Conservation (phyloP, 192 early-diverging fungal species). For the Phlyctochytrium planicorne region DNA sequence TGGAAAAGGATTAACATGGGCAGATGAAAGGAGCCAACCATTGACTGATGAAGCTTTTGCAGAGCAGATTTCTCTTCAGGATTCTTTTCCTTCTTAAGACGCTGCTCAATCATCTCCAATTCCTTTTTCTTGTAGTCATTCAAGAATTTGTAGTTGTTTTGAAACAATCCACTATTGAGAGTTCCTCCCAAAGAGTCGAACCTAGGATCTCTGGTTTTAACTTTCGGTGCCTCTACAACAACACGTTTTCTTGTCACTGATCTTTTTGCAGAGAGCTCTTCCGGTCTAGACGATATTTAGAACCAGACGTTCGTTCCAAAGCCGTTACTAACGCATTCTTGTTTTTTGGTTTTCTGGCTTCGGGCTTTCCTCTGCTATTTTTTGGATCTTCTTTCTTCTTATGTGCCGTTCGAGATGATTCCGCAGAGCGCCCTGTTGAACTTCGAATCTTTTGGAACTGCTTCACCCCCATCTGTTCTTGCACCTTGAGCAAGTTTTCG, state of each 20-base stretch:
- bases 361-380: slow-evolving; percentile 26
- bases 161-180: slow-evolving; percentile 88
- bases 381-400: slow-evolving; percentile 24
- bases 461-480: slow-evolving; percentile 69
- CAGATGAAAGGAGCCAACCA: slow-evolving; percentile 51
- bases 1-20: slow-evolving; percentile 3
- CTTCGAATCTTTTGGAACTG: slow-evolving; percentile 55
- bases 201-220: slow-evolving; percentile 88
- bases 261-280: slow-evolving; percentile 75
- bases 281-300: slow-evolving; percentile 48
- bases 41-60: slow-evolving; percentile 55
- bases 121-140: slow-evolving; percentile 77
- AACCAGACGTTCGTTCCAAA: neutral
- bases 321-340: slow-evolving; percentile 14
- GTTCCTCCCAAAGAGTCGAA: slow-evolving; percentile 89
- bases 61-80: slow-evolving; percentile 57
- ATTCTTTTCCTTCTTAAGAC: slow-evolving; percentile 69
- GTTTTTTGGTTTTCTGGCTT: slow-evolving; percentile 12
- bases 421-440: slow-evolving; percentile 23
- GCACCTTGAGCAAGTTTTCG: slow-evolving; percentile 74
- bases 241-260: slow-evolving; percentile 71
- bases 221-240: slow-evolving; percentile 59
- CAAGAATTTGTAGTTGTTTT: slow-evolving; percentile 89
- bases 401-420: neutral
- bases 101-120: slow-evolving; percentile 62